Conservation (phyloP, 2,329 filamentous ascomycete species). For the Colletotrichum siamense region DNA sequence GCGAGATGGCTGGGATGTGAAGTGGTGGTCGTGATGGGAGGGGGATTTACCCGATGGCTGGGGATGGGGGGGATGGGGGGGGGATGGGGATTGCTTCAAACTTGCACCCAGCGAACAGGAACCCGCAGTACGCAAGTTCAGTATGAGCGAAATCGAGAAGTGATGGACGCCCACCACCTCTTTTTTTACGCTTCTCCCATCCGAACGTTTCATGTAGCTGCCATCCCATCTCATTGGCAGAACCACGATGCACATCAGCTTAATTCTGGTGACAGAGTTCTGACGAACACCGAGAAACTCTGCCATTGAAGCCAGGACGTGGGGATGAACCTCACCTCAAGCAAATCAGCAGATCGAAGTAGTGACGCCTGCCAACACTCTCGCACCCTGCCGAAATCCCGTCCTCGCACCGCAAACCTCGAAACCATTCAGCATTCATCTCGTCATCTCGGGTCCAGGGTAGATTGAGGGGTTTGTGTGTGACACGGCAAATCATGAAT, state of each 20-base stretch:
- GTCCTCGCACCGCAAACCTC: background rate
- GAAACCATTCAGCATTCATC: background rate
- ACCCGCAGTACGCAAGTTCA: background rate
- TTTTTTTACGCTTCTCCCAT: background rate
- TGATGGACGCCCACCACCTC: background rate
- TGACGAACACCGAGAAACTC: background rate
- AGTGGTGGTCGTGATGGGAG: background rate
- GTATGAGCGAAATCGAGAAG: background rate
- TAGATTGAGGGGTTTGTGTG: background rate
- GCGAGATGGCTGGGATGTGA: conserved; percentile 8
- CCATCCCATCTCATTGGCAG: conserved; percentile 3
- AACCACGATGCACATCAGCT: background rate
- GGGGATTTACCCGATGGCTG: conserved; percentile 1
- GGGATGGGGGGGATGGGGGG: background rate
- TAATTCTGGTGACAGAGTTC: background rate
- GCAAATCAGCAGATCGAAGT: too few relatives aligned
- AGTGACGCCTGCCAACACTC: conserved; percentile 5
- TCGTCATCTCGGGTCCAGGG: conserved; percentile 10
- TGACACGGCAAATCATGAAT: background rate
- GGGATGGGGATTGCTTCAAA: conserved; percentile 17
- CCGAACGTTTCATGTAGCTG: background rate
- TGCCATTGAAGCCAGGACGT: background rate
- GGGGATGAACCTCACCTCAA: too few relatives aligned
- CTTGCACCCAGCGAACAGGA: background rate
- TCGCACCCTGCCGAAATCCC: background rate